Percentiles rank a stretch among this genome's conserved stretches.
Conservation (phyloP, 2,329 filamentous ascomycete species). For the Microdochium bolleyi region DNA sequence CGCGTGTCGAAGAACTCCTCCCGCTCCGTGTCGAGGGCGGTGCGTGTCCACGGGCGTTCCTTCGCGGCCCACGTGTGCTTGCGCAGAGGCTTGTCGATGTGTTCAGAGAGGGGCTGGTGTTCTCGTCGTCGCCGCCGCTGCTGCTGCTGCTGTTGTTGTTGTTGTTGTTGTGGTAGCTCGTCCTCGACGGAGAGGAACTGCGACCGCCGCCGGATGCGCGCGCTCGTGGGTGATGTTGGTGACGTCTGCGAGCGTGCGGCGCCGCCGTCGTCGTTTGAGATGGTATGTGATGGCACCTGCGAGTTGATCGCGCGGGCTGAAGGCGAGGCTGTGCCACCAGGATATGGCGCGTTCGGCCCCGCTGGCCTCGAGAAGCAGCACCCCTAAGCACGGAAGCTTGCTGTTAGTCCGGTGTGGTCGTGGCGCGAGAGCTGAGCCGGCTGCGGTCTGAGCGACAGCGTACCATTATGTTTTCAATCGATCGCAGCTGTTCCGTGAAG, state of each 20-base stretch:
- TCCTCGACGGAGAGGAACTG: neutral
- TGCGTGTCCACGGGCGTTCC: constrained; percentile 60
- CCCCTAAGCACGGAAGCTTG: constrained; percentile 28
- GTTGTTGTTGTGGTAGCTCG: neutral
- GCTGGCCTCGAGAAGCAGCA: constrained; percentile 49
- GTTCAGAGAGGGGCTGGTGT: constrained; percentile 44
- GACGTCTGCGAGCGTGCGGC: constrained; percentile 11
- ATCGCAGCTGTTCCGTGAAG: too few species aligned
- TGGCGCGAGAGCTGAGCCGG: too few species aligned
- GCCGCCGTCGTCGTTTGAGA: constrained; percentile 17
- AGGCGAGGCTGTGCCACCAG: constrained; percentile 37
- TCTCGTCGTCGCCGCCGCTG: constrained; percentile 25
- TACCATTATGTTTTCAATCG: too few species aligned
- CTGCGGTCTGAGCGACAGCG: too few species aligned
- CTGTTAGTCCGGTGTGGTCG: neutral
- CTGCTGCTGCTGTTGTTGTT: constrained; percentile 1
- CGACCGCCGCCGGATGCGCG: too few species aligned
- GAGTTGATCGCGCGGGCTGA: constrained; percentile 47
- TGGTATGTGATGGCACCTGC: constrained; percentile 20
- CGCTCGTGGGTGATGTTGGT: too few species aligned
- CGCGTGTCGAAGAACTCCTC: constrained; percentile 85
- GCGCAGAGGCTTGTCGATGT: constrained; percentile 63
- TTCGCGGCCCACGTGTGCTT: constrained; percentile 59
- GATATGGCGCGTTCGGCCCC: constrained; percentile 46
- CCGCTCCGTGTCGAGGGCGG: constrained; percentile 61